Evolutionary conservation across 2,329 filamentous ascomycete species (phyloP).

Genomic region (Trichoderma aggressivum): DNA sequence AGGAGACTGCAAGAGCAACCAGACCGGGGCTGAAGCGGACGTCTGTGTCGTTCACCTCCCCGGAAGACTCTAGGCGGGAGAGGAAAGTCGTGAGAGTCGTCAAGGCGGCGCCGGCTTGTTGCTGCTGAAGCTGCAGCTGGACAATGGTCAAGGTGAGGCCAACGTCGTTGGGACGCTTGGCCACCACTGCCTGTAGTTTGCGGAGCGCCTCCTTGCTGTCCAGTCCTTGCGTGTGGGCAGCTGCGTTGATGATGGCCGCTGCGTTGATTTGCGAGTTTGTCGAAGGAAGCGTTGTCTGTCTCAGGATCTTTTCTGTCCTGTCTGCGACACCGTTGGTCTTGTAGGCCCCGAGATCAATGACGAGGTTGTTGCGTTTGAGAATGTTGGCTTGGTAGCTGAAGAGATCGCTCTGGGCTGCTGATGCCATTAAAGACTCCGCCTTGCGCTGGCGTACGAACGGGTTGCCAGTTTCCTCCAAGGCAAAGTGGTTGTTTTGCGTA

Average conservation of each 20-base stretch:
- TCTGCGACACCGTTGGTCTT: slow-evolving; percentile 62
- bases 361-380: slow-evolving; percentile 58
- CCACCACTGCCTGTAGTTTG: slow-evolving; percentile 64
- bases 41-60: slow-evolving; percentile 55
- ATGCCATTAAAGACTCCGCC: slow-evolving; percentile 51
- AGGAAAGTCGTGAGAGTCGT: slow-evolving; percentile 74
- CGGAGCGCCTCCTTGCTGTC: slow-evolving; percentile 67
- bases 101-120: slow-evolving; percentile 71
- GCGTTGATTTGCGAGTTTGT: slow-evolving; percentile 35
- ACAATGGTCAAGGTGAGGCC: slow-evolving; percentile 76
- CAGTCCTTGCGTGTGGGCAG: slow-evolving; percentile 64
- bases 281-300: slow-evolving; percentile 28
- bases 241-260: slow-evolving; percentile 59
- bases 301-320: slow-evolving; percentile 44
- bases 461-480: slow-evolving; percentile 50
- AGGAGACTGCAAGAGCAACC: slow-evolving; percentile 71
- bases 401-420: slow-evolving; percentile 58
- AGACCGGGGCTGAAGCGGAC: slow-evolving; percentile 81
- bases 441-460: slow-evolving; percentile 65
- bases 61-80: slow-evolving; percentile 63
- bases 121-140: slow-evolving; percentile 72
- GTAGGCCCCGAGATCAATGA: slow-evolving; percentile 62
- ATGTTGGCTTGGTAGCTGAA: slow-evolving; percentile 65
- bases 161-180: slow-evolving; percentile 73
- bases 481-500: slow-evolving; percentile 60